Conservation (phyloP, 2,329 filamentous ascomycete genomes). For the Elsinoe australis region DNA sequence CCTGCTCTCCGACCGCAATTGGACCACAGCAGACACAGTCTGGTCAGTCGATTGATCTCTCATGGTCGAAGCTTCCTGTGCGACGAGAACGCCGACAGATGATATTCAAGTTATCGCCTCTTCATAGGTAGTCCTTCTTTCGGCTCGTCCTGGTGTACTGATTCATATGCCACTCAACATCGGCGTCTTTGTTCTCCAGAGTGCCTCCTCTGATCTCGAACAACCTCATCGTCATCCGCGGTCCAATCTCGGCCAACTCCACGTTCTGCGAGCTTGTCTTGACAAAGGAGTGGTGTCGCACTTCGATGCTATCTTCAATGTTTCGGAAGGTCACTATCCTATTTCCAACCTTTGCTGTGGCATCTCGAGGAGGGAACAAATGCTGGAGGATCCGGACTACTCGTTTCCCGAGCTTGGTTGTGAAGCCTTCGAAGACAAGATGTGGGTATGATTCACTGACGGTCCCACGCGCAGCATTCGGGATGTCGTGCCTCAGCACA, state of each 20-base stretch:
- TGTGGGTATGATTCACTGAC: conserved; percentile 91
- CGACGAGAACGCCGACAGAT: too few species aligned
- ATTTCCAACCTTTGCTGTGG: conserved; percentile 72
- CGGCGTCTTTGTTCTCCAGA: conserved; percentile 87
- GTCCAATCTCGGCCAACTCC: conserved; percentile 81
- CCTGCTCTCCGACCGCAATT: too few species aligned
- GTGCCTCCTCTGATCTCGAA: conserved; percentile 92
- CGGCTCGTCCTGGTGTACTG: conserved; percentile 88
- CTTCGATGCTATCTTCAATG: conserved; percentile 78
- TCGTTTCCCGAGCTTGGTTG: conserved; percentile 67
- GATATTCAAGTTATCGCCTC: too few species aligned
- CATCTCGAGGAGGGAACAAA: conserved; percentile 82
- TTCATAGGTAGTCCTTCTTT: conserved; percentile 91
- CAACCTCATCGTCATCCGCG: conserved; percentile 91
- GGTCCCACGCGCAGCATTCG: conserved; percentile 75
- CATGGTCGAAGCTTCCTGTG: too few species aligned
- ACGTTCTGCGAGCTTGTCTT: conserved; percentile 85
- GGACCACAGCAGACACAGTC: too few species aligned
- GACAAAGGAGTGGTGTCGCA: conserved; percentile 90
- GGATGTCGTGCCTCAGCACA: conserved; percentile 84
- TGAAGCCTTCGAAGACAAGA: conserved; percentile 91
- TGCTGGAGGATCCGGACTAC: conserved; percentile 90
- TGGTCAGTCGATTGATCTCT: too few species aligned
- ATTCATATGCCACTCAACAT: conserved; percentile 92
- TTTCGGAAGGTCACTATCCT: conserved; percentile 92